Evolutionary conservation across 2,329 filamentous ascomycete genomes (phyloP).

Genomic region (Lachnellula hyalina): DNA sequence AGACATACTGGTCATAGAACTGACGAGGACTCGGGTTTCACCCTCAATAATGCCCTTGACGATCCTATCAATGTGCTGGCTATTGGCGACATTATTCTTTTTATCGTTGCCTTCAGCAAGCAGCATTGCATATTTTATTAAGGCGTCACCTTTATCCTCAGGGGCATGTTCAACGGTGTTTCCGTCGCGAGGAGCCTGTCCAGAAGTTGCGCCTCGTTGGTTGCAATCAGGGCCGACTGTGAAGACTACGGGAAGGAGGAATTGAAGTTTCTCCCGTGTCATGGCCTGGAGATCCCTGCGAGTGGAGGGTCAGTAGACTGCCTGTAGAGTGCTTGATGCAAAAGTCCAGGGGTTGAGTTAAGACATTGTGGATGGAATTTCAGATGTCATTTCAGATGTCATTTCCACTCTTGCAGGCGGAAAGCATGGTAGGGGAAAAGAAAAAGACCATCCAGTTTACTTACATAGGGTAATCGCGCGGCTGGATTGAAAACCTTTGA

Average conservation of each 20-base stretch:
- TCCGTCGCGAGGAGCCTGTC: slow-evolving; percentile 24
- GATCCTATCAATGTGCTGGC: slow-evolving; percentile 70
- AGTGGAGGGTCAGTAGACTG: no score
- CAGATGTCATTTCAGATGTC: neutral
- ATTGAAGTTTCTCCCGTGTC: slow-evolving; percentile 84
- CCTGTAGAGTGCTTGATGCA: no score
- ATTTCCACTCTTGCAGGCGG: neutral
- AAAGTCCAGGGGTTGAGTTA: no score
- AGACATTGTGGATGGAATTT: neutral
- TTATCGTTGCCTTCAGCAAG: slow-evolving; percentile 54
- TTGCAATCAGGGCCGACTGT: slow-evolving; percentile 78
- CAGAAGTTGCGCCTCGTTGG: slow-evolving; percentile 37
- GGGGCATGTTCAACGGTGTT: slow-evolving; percentile 19
- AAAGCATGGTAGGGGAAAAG: neutral
- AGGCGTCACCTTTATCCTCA: slow-evolving; percentile 53
- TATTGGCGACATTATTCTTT: slow-evolving; percentile 32
- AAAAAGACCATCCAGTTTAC: neutral
- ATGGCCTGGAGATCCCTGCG: slow-evolving; percentile 67
- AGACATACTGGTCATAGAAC: slow-evolving; percentile 59
- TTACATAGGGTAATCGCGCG: slow-evolving; percentile 71
- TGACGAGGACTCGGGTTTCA: slow-evolving; percentile 77
- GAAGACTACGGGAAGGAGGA: slow-evolving; percentile 76
- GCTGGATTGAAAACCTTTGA: slow-evolving; percentile 50
- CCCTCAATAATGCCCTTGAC: slow-evolving; percentile 89
- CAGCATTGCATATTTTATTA: slow-evolving; percentile 79